These are phyloP conservation scores for Kingdonia uniflora DNA, from an alignment of 164 flowering plant genomes.

Conservation along the genomic window DNA sequence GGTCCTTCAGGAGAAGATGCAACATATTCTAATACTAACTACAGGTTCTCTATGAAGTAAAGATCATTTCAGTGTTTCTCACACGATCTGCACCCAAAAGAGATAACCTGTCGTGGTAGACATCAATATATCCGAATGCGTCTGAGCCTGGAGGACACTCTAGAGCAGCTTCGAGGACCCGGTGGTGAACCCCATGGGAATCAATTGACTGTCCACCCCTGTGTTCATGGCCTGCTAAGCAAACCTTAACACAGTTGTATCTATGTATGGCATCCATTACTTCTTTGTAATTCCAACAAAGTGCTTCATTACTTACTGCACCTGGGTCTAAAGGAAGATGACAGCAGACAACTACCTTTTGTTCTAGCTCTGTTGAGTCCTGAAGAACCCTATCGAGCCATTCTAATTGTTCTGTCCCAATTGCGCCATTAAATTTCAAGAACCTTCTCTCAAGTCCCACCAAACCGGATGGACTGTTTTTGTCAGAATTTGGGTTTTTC, in stretches of 20 bases:
- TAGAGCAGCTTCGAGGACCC: constrained; percentile 82
- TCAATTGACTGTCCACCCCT: constrained; percentile 74
- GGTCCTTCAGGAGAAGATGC: too few species aligned
- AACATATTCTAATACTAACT: too few species aligned
- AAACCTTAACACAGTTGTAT: constrained; percentile 71
- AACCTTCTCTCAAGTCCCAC: constrained; percentile 65
- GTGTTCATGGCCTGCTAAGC: constrained; percentile 87
- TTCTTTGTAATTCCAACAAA: constrained; percentile 86
- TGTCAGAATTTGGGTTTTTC: constrained; percentile 74
- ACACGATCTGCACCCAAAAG: constrained; percentile 61
- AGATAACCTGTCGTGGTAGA: constrained; percentile 43
- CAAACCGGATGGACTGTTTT: constrained; percentile 68
- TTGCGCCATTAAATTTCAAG: constrained; percentile 83
- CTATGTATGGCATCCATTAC: constrained; percentile 73
- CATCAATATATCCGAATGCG: constrained; percentile 69
- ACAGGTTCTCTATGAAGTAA: constrained; percentile 15
- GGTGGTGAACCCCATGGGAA: constrained; percentile 76
- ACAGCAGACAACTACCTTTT: constrained; percentile 80
- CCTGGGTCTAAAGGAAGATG: constrained; percentile 77
- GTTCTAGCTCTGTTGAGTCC: constrained; percentile 45
- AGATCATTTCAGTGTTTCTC: constrained; percentile 54
- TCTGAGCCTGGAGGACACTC: constrained; percentile 86
- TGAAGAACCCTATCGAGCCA: constrained; percentile 62
- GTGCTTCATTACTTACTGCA: constrained; percentile 47
- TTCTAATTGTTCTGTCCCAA: constrained; percentile 63